A percentile compares a stretch with the other conserved stretches of the same genome.
phyloP scores from a whole-genome alignment of 495 filamentous ascomycete species.

The Aspergillus carlsbadensis region DNA sequence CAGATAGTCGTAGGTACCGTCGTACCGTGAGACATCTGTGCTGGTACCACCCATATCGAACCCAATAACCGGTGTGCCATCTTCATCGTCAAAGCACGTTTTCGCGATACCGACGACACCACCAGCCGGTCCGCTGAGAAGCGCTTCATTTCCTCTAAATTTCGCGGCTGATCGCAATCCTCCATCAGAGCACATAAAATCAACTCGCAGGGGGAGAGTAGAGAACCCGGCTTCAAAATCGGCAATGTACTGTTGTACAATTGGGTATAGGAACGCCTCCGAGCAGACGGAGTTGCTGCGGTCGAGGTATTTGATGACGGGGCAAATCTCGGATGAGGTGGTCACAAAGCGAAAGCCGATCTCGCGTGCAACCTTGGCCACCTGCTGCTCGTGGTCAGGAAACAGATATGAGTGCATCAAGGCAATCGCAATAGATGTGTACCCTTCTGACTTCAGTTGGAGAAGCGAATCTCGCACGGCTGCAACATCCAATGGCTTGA shows the following conservation, averaged over 20 bases:
- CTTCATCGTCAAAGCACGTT: constrained; percentile 77
- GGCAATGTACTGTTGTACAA: constrained; percentile 81
- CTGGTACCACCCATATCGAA: constrained; percentile 95
- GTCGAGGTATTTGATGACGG: constrained; percentile 70
- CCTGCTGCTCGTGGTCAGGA: constrained; percentile 41
- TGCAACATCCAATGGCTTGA: constrained; percentile 22
- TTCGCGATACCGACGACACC: constrained; percentile 83
- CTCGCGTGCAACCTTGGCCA: constrained; percentile 39
- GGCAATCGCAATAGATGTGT: constrained; percentile 38
- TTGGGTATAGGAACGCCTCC: constrained; percentile 87
- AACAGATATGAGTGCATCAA: constrained; percentile 47
- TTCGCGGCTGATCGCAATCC: constrained; percentile 41
- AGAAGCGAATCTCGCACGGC: constrained; percentile 30
- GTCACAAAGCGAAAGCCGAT: constrained; percentile 42
- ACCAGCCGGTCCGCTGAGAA: constrained; percentile 49
- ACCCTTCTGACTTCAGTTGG: constrained; percentile 29
- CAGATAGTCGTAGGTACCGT: constrained; percentile 84
- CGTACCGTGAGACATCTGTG: constrained; percentile 85
- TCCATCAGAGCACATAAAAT: constrained; percentile 44
- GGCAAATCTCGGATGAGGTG: constrained; percentile 42
- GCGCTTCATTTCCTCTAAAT: constrained; percentile 48
- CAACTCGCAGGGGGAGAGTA: constrained; percentile 34
- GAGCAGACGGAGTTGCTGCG: constrained; percentile 82
- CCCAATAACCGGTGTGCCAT: constrained; percentile 80
- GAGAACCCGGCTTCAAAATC: constrained; percentile 63